phyloP scores from a whole-genome alignment of 2,329 filamentous ascomycete genomes.

The Fonsecaea monophora region DNA sequence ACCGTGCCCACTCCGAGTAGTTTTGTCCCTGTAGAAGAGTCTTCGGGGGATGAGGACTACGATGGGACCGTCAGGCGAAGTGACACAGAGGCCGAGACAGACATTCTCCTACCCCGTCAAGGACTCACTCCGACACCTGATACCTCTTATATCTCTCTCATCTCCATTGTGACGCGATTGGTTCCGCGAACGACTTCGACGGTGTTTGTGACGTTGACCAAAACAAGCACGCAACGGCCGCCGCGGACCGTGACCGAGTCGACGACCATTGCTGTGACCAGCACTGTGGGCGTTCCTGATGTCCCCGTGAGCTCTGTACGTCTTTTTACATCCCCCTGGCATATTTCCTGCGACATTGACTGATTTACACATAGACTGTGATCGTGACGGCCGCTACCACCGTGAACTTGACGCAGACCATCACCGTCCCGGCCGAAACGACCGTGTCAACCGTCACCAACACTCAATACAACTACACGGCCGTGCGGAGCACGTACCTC shows the following conservation, averaged over 20 bases:
- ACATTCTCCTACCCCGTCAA: conserved; percentile 1
- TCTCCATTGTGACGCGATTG: conserved; percentile 10
- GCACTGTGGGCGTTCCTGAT: conserved; percentile 11
- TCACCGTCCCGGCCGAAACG: not conserved
- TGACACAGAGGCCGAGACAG: not conserved
- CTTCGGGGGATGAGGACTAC: conserved; percentile 9
- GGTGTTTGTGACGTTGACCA: conserved; percentile 1
- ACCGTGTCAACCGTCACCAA: not conserved
- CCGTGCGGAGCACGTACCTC: not conserved
- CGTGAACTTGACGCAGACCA: not conserved
- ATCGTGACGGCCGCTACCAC: not conserved
- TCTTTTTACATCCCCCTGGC: not conserved
- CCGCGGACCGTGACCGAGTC: conserved; percentile 1
- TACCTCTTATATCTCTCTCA: conserved; percentile 8
- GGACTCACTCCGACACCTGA: not conserved
- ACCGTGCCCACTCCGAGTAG: conserved; percentile 4
- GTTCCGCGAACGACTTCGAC: conserved; percentile 9
- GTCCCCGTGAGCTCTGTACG: conserved; percentile 12
- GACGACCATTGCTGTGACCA: conserved; percentile 6
- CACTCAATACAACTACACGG: not conserved
- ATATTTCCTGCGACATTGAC: not conserved
- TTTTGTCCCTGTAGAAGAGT: conserved; percentile 9
- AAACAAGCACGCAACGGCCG: conserved; percentile 9
- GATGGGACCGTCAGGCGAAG: not conserved
- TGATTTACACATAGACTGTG: not conserved